Conservation (phyloP, 2,329 filamentous ascomycete genomes). For the Thelonectria blattea region DNA sequence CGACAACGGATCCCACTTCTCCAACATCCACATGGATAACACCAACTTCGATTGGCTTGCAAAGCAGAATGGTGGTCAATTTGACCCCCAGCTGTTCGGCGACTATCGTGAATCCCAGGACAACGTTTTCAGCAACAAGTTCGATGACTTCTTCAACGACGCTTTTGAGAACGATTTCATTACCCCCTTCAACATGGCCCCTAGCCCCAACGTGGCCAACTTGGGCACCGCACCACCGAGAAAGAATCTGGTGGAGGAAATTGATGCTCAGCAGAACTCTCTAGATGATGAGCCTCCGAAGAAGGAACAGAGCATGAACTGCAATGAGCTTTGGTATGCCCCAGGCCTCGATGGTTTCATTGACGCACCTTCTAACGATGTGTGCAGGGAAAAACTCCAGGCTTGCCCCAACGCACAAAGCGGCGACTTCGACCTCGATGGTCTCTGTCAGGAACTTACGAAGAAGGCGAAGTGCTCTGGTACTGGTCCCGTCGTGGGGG, state of each 20-base stretch:
- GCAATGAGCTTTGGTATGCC: conserved; percentile 91
- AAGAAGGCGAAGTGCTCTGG: conserved; percentile 97
- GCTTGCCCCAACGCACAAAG: conserved; percentile 85
- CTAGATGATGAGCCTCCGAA: conserved; percentile 69
- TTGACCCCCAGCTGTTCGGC: conserved; percentile 90
- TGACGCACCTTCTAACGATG: conserved; percentile 47
- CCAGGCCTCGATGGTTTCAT: neutral
- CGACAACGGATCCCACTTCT: conserved; percentile 43
- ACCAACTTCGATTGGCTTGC: conserved; percentile 75
- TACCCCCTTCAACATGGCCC: conserved; percentile 76
- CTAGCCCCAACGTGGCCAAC: conserved; percentile 47
- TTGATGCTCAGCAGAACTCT: conserved; percentile 75
- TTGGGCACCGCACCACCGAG: conserved; percentile 46
- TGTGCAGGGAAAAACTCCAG: conserved; percentile 83
- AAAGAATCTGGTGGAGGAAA: conserved; percentile 76
- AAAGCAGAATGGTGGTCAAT: conserved; percentile 82
- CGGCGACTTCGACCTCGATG: conserved; percentile 92
- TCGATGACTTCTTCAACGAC: conserved; percentile 77
- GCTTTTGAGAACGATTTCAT: conserved; percentile 82
- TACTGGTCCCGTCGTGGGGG: conserved; percentile 84
- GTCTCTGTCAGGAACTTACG: conserved; percentile 88
- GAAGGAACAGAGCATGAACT: conserved; percentile 70
- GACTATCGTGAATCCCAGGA: conserved; percentile 92
- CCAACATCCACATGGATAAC: conserved; percentile 50
- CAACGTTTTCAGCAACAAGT: conserved; percentile 72